These are phyloP conservation scores for Pyrenula massariospora DNA, from an alignment of 495 filamentous ascomycete species.

Conservation along the genomic window DNA sequence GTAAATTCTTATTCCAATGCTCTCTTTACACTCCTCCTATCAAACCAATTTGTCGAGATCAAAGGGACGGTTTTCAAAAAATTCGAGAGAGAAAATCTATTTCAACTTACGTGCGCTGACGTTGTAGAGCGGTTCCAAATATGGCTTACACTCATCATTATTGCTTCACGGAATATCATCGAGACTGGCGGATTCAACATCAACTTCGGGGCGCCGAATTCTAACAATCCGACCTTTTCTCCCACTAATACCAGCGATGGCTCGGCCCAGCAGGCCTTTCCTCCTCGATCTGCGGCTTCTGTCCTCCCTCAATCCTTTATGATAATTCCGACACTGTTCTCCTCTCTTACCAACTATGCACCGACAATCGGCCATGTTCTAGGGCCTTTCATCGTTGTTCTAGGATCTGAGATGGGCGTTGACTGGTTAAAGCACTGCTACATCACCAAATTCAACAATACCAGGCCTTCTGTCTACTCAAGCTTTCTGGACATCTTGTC, in stretches of 20 bases:
- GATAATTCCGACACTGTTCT: conserved; percentile 53
- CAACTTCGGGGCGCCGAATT: conserved; percentile 22
- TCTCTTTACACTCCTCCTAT: conserved; percentile 77
- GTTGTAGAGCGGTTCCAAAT: conserved; percentile 96
- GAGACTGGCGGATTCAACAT: conserved; percentile 65
- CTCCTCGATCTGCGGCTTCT: conserved; percentile 39
- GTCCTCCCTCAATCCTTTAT: conserved; percentile 81
- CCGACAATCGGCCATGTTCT: conserved; percentile 80
- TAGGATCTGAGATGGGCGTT: conserved; percentile 92
- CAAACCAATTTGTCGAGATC: conserved; percentile 97
- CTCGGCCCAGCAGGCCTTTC: conserved; percentile 21
- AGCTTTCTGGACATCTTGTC: conserved; percentile 85
- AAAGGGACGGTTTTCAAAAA: conserved; percentile 96
- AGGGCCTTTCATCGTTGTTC: conserved; percentile 81
- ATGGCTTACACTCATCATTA: conserved; percentile 94
- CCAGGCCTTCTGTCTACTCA: conserved; percentile 75
- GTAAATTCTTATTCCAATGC: conserved; percentile 99
- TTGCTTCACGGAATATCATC: conserved; percentile 87
- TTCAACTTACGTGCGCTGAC: conserved; percentile 92
- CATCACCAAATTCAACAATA: conserved; percentile 97
- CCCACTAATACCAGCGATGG: conserved; percentile 24
- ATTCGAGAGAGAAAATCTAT: conserved; percentile 93
- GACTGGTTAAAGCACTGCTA: conserved; percentile 98
- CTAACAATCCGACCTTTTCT: conserved; percentile 23
- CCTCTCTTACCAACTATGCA: conserved; percentile 27